These are phyloP conservation scores for Smallanthus sonchifolius DNA, from an alignment of 129 eudicot genomes.

Conservation along the genomic window DNA sequence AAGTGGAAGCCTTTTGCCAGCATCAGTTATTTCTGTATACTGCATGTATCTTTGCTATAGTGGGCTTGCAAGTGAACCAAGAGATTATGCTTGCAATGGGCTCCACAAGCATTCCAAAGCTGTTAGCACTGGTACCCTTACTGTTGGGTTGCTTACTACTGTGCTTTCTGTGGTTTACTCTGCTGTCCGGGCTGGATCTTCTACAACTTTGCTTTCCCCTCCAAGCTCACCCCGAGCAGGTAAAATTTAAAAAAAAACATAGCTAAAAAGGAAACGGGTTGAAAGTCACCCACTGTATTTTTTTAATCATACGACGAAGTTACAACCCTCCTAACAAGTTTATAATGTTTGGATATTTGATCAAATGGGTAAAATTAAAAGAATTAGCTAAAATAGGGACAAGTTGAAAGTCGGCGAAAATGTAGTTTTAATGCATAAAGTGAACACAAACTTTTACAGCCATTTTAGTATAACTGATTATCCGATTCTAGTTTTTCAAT, in stretches of 20 bases:
- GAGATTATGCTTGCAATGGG: conserved; percentile 96
- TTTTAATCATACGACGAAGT: no score
- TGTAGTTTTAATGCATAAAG: not conserved
- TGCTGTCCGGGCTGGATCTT: conserved; percentile 98
- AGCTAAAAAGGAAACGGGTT: not conserved
- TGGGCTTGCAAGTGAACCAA: conserved; percentile 97
- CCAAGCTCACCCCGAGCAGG: conserved; percentile 97
- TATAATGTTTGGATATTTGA: no score
- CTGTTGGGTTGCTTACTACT: conserved; percentile 83
- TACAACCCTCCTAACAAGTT: conserved; percentile 27
- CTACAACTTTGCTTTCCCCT: conserved; percentile 89
- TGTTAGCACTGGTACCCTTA: conserved; percentile 70
- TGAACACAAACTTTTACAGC: no score
- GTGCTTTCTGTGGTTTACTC: conserved; percentile 95
- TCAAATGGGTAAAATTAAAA: no score
- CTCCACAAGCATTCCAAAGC: conserved; percentile 95
- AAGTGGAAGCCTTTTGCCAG: conserved; percentile 90
- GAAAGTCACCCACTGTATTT: not conserved
- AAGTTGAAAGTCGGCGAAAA: not conserved
- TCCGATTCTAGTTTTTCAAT: no score
- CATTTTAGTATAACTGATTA: no score
- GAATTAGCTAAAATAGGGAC: not conserved
- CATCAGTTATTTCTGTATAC: conserved; percentile 84
- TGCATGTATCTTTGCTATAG: conserved; percentile 94
- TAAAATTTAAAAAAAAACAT: conserved; percentile 2